These are phyloP conservation scores for Willaertia magna DNA, from an alignment of 208 protist species.

Conservation along the genomic window DNA sequence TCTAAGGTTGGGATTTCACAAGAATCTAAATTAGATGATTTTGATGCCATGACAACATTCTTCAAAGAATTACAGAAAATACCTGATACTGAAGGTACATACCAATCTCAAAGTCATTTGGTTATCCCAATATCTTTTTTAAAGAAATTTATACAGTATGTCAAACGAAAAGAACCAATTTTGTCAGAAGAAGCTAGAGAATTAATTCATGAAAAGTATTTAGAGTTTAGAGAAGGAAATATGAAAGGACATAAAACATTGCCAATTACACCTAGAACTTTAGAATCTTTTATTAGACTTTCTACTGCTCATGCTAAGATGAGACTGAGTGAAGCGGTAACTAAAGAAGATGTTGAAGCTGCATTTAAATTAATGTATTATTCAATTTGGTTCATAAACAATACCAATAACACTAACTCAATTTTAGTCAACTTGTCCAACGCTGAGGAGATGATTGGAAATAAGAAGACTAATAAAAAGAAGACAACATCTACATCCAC, in stretches of 20 bases:
- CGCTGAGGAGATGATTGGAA: background rate
- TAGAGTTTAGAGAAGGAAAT: slow-evolving; percentile 67
- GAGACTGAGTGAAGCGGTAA: slow-evolving; percentile 58
- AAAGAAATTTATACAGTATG: slow-evolving; percentile 84
- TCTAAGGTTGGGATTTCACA: background rate
- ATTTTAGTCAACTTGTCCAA: background rate
- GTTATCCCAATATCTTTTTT: slow-evolving; percentile 87
- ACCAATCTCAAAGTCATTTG: background rate
- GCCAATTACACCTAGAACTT: slow-evolving; percentile 80
- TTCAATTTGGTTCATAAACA: background rate
- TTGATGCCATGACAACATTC: slow-evolving; percentile 2
- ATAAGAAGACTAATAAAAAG: background rate
- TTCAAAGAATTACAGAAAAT: slow-evolving; percentile 4
- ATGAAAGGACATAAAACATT: slow-evolving; percentile 45
- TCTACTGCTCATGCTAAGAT: slow-evolving; percentile 82
- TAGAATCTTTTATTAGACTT: slow-evolving; percentile 92
- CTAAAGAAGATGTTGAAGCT: slow-evolving; percentile 59
- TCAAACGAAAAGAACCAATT: slow-evolving; percentile 52
- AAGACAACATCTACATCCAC: background rate
- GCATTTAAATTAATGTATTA: slow-evolving; percentile 32
- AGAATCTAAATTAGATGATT: slow-evolving; percentile 10
- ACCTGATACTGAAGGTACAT: background rate
- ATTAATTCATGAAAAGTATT: slow-evolving; percentile 65
- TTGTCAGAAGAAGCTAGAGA: slow-evolving; percentile 66
- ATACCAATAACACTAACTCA: background rate